Evolutionary conservation across 139 green algal species (phyloP).

Genomic region (Volvox africanus): DNA sequence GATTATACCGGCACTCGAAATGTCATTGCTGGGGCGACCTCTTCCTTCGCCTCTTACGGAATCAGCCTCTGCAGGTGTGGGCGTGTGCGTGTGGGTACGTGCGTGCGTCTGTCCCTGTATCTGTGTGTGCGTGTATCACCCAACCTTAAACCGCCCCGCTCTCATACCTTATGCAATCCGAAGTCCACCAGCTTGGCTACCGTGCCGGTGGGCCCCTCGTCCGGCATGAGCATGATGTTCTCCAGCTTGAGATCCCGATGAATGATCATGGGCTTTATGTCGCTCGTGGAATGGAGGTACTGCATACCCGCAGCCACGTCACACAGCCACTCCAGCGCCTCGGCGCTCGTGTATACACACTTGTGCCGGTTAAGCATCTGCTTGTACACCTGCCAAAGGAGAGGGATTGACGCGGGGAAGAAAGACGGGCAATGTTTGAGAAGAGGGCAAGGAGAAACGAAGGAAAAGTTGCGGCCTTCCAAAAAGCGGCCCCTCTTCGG

Average conservation of each 20-base stretch:
- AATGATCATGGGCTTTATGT: constrained; percentile 66
- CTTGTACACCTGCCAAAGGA: constrained; percentile 60
- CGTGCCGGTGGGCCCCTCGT: constrained; percentile 33
- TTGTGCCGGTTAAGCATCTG: constrained; percentile 66
- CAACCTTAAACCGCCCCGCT: neutral
- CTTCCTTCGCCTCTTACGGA: too few species aligned
- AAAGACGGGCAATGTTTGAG: neutral
- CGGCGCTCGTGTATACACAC: constrained; percentile 57
- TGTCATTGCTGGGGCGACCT: too few species aligned
- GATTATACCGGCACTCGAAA: too few species aligned
- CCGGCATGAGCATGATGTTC: constrained; percentile 65
- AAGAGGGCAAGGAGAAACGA: neutral
- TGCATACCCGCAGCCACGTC: constrained; percentile 65
- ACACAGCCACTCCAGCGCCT: constrained; percentile 63
- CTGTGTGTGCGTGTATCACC: too few species aligned
- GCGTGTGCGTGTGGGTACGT: too few species aligned
- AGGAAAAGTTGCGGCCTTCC: too few species aligned
- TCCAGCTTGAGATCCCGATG: constrained; percentile 65
- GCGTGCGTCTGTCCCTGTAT: neutral
- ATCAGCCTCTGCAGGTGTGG: too few species aligned
- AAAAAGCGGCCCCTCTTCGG: too few species aligned
- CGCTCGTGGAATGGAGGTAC: constrained; percentile 58
- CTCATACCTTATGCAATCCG: constrained; percentile 61
- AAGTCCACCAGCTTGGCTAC: constrained; percentile 67
- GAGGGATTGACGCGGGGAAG: neutral